phyloP scores from a whole-genome alignment of 2,329 filamentous ascomycete species.

The Clonostachys rosea region DNA sequence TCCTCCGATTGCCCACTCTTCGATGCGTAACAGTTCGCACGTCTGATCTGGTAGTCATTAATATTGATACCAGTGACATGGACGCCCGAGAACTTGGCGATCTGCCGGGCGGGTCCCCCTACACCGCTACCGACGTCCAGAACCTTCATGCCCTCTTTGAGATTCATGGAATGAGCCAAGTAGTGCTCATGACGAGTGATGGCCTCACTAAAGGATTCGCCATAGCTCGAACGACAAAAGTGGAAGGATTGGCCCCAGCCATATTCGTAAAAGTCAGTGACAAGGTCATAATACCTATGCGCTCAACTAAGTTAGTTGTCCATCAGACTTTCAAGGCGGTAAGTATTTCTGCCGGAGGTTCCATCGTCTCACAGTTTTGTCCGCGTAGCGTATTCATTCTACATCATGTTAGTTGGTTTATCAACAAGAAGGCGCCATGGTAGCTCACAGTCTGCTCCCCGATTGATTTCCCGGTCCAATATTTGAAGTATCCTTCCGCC shows the following conservation, averaged over 20 bases:
- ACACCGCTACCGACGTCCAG: slow-evolving; percentile 97
- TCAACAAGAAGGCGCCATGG: slow-evolving; percentile 36
- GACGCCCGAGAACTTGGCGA: slow-evolving; percentile 88
- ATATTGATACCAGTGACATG: slow-evolving; percentile 94
- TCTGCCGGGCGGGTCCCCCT: slow-evolving; percentile 90
- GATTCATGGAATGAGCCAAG: slow-evolving; percentile 81
- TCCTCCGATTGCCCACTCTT: slow-evolving; percentile 79
- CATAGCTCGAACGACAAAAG: slow-evolving; percentile 88
- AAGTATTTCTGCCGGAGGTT: neutral
- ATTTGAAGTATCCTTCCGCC: slow-evolving; percentile 91
- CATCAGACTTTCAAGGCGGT: neutral
- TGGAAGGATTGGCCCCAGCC: slow-evolving; percentile 97
- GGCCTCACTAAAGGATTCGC: slow-evolving; percentile 84
- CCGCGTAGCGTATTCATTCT: slow-evolving; percentile 82
- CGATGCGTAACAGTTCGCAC: slow-evolving; percentile 76
- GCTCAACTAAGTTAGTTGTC: slow-evolving; percentile 8
- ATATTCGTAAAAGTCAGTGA: slow-evolving; percentile 95
- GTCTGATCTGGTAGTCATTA: slow-evolving; percentile 98
- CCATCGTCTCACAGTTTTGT: slow-evolving; percentile 72
- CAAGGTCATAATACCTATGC: slow-evolving; percentile 86
- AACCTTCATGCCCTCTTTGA: slow-evolving; percentile 83
- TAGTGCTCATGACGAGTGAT: slow-evolving; percentile 98
- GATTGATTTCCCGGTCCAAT: slow-evolving; percentile 82
- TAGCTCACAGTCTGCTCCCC: slow-evolving; percentile 78
- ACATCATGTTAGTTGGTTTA: neutral